Evolutionary conservation across 2,329 filamentous ascomycete species (phyloP), one percentile per base, ranked within the genome.

Genomic region (Fusarium hostae): DNA sequence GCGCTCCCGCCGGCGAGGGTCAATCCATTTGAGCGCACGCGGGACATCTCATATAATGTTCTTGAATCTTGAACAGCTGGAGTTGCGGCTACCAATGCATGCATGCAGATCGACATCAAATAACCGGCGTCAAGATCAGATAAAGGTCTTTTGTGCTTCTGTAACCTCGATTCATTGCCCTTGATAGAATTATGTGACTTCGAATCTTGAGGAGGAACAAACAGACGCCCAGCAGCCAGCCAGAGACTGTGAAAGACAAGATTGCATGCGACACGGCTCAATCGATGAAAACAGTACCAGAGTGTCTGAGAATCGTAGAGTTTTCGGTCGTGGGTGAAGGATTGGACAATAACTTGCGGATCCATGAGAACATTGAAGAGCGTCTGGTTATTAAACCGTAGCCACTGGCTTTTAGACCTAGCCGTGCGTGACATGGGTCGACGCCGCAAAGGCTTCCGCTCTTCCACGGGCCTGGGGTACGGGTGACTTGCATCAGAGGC

Each of bases 171-270:
- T 79, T 82, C 24, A 77, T 77, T 61, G 13, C 60, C 54, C 5
- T 79, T 22, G 83, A 82, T 12, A 79, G 80, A 47, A 18, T 18
- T 35, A 15, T 82, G 77, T 13, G 81, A 78, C 62, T 83, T 83
- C 2, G 87, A 73, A 9, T 81, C 72, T 60, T 82, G 81, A 3
- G 89, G 87, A 3, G 87, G 85, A n/a, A 83, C 81, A 72, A 91
- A 92, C 8, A 92, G 81, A 50, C 84, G 84, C 11, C 84, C 86
- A 3, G 89, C 84, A 9, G 88, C 88, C 70, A 88, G 82, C 90
- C 90, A 92, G 9, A 92, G 82, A 73, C 88, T 90, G 75, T 91
- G 87, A 56, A 91, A 86, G 4, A 91, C 88, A 24, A 91, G 77
- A 50, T 82, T 87, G 8, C 89, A 87, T 20, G 86, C 84, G 44